These are phyloP conservation scores for Globisporangium nodosum DNA, from an alignment of 352 stramenopile species.

Conservation along the genomic window DNA sequence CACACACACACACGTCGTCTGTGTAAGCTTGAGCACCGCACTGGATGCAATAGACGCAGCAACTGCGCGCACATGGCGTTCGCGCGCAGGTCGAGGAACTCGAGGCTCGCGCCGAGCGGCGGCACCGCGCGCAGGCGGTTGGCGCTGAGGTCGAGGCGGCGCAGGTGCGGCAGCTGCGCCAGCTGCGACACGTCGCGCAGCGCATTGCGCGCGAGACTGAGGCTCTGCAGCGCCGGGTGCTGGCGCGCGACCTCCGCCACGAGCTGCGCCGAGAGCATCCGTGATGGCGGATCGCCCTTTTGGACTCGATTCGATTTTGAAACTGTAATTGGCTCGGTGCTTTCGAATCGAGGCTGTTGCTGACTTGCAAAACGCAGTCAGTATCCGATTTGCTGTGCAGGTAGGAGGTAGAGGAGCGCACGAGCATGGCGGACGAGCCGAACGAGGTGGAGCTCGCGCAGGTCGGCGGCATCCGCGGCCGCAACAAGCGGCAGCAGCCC, in stretches of 20 bases:
- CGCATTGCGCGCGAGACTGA: conserved; percentile 57
- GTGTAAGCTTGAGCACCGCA: neutral
- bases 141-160: conserved; percentile 49
- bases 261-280: conserved; percentile 51
- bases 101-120: conserved; percentile 13
- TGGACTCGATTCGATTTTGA: neutral
- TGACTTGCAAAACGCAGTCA: neutral
- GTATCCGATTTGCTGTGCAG: neutral
- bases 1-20: neutral
- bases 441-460: conserved; percentile 19
- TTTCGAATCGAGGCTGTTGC: neutral
- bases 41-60: neutral
- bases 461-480: conserved; percentile 47
- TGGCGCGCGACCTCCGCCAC: conserved; percentile 52
- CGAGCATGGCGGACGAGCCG: conserved; percentile 27
- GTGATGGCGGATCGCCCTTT: neutral
- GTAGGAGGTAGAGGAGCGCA: too few species aligned
- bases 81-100: conserved; percentile 41
- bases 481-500: conserved; percentile 36
- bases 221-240: conserved; percentile 53
- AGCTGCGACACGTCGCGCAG: conserved; percentile 44
- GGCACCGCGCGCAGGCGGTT: conserved; percentile 46
- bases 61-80: conserved; percentile 37
- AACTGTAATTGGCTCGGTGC: neutral
- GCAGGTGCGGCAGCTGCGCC: conserved; percentile 40